Evolutionary conservation across 2,329 filamentous ascomycete genomes (phyloP).

Genomic region (Hypoxylon sp.): DNA sequence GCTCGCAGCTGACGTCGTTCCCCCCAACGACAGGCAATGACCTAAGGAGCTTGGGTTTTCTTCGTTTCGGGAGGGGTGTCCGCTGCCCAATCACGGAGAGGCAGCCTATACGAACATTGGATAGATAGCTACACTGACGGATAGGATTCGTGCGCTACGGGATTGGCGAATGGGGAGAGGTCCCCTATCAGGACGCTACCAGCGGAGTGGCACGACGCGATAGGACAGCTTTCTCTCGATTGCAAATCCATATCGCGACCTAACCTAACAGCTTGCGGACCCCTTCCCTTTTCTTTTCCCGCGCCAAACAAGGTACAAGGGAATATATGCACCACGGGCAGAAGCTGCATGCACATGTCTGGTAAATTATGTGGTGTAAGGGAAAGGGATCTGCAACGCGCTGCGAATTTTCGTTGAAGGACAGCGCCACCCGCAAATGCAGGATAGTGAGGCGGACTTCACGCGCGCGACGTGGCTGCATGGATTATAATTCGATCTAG

Average conservation of each 20-base stretch:
- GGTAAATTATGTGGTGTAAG: slow-evolving; percentile 34
- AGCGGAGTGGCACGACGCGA: slow-evolving; percentile 36
- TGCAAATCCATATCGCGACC: slow-evolving; percentile 21
- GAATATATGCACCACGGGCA: slow-evolving; percentile 32
- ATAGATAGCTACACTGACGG: slow-evolving; percentile 1
- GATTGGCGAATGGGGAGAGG: slow-evolving; percentile 32
- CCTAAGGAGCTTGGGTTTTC: slow-evolving; percentile 19
- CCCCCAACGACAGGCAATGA: slow-evolving; percentile 18
- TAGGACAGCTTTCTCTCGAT: slow-evolving; percentile 29
- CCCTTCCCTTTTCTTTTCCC: slow-evolving; percentile 4
- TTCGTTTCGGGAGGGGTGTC: slow-evolving; percentile 19
- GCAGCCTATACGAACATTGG: slow-evolving; percentile 15
- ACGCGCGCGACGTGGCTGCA: slow-evolving; percentile 41
- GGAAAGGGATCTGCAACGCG: slow-evolving; percentile 35
- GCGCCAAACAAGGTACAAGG: slow-evolving; percentile 15
- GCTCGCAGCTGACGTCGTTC: slow-evolving; percentile 18
- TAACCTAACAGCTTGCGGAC: slow-evolving; percentile 22
- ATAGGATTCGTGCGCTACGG: slow-evolving; percentile 30
- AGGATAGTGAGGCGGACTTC: slow-evolving; percentile 33
- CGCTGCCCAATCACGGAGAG: slow-evolving; percentile 31
- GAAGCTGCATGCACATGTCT: slow-evolving; percentile 36
- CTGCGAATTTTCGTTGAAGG: slow-evolving; percentile 12
- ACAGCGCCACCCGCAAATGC: slow-evolving; percentile 30
- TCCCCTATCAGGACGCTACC: slow-evolving; percentile 23
- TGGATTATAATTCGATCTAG: slow-evolving; percentile 36